These are phyloP conservation scores for Pseudocercospora pini-densiflorae DNA, from an alignment of 2,329 filamentous ascomycete genomes.

Conservation along the genomic window DNA sequence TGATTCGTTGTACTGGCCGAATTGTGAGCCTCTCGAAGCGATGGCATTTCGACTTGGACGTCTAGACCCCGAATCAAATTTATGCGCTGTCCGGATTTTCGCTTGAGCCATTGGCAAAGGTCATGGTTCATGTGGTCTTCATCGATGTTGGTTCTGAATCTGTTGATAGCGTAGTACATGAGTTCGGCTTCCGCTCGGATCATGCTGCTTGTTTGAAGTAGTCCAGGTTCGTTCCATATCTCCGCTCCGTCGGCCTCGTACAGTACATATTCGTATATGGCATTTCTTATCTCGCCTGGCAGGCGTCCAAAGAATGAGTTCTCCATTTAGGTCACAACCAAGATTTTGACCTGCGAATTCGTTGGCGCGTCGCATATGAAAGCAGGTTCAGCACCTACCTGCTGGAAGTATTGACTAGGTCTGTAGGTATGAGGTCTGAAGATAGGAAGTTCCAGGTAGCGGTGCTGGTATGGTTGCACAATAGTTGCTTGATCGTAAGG, in stretches of 20 bases:
- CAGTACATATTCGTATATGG: conserved; percentile 24
- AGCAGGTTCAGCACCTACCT: not conserved
- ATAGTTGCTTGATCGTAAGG: no score
- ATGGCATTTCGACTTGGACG: conserved; percentile 26
- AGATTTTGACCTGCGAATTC: not conserved
- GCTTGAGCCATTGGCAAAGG: conserved; percentile 22
- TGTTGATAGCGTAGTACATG: conserved; percentile 32
- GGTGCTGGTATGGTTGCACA: not conserved
- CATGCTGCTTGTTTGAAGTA: conserved; percentile 25
- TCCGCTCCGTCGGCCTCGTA: conserved; percentile 13
- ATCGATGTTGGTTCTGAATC: conserved; percentile 22
- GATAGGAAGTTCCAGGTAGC: not conserved
- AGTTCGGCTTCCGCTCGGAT: conserved; percentile 30
- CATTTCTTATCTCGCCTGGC: conserved; percentile 24
- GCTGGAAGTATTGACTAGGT: not conserved
- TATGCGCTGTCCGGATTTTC: conserved; percentile 15
- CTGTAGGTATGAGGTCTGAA: not conserved
- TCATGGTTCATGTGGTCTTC: conserved; percentile 20
- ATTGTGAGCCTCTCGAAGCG: not conserved
- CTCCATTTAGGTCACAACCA: conserved; percentile 5
- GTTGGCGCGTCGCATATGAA: not conserved
- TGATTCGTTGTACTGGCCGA: not conserved
- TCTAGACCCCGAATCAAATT: conserved; percentile 20
- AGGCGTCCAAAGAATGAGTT: conserved; percentile 15
- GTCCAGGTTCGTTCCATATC: conserved; percentile 22